These are phyloP conservation scores for Sinapis alba DNA, from an alignment of 441 rosid species.

Conservation along the genomic window DNA sequence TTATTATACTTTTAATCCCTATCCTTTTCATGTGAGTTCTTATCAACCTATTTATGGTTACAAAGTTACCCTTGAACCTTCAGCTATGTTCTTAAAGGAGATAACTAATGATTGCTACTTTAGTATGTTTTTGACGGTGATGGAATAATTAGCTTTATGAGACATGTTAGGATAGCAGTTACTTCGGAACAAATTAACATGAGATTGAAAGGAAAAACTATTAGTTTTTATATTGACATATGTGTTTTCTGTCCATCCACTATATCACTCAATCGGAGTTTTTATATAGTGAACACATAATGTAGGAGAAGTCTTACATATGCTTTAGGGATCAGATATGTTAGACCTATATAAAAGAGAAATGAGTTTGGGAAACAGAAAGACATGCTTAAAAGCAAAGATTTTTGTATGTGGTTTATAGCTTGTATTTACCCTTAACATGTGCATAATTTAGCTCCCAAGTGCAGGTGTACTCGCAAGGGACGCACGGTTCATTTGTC, in stretches of 20 bases:
- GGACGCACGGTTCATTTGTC: no score
- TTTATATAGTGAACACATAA: background rate
- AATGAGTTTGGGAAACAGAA: background rate
- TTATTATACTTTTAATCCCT: no score
- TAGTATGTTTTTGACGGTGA: no score
- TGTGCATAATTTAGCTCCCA: background rate
- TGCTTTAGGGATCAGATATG: background rate
- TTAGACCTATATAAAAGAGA: background rate
- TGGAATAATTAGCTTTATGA: no score
- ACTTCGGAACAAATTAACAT: no score
- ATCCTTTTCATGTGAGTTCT: no score
- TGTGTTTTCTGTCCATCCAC: background rate
- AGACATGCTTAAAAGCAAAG: background rate
- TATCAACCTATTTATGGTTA: no score
- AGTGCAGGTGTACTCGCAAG: no score
- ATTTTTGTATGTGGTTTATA: background rate
- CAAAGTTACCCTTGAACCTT: no score
- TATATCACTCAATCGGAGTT: background rate
- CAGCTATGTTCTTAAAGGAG: no score
- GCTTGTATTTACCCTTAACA: background rate
- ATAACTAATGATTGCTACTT: no score
- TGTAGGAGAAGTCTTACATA: background rate
- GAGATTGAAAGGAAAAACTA: background rate
- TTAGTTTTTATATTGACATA: background rate
- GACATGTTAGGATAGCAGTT: no score